Conservation (phyloP, 805 yeast species). For the Wickerhamiella shivajii region DNA sequence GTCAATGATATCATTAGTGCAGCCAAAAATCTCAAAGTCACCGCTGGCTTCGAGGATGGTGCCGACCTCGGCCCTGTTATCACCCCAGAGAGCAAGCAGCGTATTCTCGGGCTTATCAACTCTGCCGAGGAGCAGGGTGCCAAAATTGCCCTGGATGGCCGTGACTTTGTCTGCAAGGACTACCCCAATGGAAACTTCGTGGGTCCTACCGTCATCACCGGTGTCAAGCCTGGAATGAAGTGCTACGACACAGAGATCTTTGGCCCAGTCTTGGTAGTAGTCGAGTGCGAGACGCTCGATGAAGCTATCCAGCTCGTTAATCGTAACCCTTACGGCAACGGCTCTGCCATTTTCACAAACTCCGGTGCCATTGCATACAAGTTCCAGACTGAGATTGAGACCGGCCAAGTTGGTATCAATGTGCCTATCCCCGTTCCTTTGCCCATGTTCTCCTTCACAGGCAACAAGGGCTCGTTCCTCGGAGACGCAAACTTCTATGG, state of each 20-base stretch:
- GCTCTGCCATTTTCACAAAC: conserved; percentile 53
- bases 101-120: conserved; percentile 41
- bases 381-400: conserved; percentile 51
- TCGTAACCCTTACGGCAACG: conserved; percentile 53
- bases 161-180: conserved; percentile 33
- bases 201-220: conserved; percentile 52
- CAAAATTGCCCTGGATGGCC: conserved; percentile 46
- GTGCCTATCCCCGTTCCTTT: conserved; percentile 72
- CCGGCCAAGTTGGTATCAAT: conserved; percentile 66
- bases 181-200: conserved; percentile 54
- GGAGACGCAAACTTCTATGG: conserved; percentile 74
- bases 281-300: conserved; percentile 48
- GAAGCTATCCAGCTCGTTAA: conserved; percentile 54
- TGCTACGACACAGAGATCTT: conserved; percentile 63
- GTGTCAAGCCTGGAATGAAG: conserved; percentile 52
- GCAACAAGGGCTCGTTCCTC: conserved; percentile 57
- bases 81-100: conserved; percentile 40
- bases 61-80: conserved; percentile 64
- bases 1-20: conserved; percentile 41
- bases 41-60: conserved; percentile 50
- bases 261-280: conserved; percentile 58
- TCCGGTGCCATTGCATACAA: conserved; percentile 58
- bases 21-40: conserved; percentile 43
- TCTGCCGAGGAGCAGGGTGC: conserved; percentile 52
- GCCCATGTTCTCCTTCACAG: conserved; percentile 72